Conservation (phyloP, 441 rosid species). For the Geranium incanum region DNA sequence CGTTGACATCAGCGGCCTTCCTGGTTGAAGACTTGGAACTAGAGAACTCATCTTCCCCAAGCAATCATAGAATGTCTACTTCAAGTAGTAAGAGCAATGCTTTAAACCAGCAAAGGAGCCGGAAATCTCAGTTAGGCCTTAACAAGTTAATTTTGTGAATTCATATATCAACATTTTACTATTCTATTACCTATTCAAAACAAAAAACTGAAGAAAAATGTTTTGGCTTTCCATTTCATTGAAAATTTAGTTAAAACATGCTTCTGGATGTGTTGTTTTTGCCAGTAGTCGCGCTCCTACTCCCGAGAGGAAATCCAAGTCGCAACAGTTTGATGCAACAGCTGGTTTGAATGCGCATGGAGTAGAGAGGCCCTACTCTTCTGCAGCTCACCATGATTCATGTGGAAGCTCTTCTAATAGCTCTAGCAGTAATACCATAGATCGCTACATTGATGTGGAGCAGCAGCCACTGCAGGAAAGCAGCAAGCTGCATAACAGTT, state of each 20-base stretch:
- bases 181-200: not conserved
- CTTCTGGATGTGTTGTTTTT: constrained; percentile 17
- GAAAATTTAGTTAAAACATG: not conserved
- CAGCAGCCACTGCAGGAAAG: constrained; percentile 48
- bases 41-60: constrained; percentile 26
- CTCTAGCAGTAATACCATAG: constrained; percentile 54
- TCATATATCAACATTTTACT: not conserved
- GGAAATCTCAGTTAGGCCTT: constrained; percentile 47
- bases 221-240: not conserved
- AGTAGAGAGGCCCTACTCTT: constrained; percentile 34
- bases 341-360: constrained; percentile 27
- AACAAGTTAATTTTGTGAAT: constrained; percentile 1
- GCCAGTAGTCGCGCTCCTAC: constrained; percentile 34
- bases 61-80: constrained; percentile 41
- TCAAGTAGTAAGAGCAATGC: constrained; percentile 25
- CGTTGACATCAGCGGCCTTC: constrained; percentile 65
- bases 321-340: constrained; percentile 39
- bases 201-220: not conserved
- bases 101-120: constrained; percentile 32
- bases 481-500: constrained; percentile 33
- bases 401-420: constrained; percentile 60
- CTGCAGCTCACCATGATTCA: constrained; percentile 39
- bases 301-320: constrained; percentile 47
- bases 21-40: constrained; percentile 43
- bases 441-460: constrained; percentile 92